phyloP scores from a whole-genome alignment of 352 stramenopile species.

The Phytopythium sindhum region DNA sequence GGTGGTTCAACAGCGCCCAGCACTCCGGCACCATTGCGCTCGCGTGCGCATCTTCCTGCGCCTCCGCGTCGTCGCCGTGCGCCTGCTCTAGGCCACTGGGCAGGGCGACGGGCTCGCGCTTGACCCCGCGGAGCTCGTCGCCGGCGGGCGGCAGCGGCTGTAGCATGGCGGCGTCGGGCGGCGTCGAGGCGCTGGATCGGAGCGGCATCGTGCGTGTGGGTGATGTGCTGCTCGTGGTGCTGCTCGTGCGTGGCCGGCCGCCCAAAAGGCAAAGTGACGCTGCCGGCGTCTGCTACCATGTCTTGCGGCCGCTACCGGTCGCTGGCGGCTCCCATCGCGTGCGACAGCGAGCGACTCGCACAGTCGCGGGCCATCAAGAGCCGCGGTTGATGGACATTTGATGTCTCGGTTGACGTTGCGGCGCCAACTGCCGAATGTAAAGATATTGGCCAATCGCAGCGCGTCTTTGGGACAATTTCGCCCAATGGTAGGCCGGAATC shows the following conservation, averaged over 20 bases:
- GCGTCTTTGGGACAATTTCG: neutral
- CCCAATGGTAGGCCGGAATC: neutral
- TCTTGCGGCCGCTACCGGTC: too few relatives aligned
- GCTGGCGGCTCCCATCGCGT: neutral
- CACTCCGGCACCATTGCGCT: neutral
- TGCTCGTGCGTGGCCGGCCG: neutral
- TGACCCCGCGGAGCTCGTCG: neutral
- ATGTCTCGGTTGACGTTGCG: neutral
- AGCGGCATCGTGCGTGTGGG: neutral
- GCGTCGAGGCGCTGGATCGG: neutral
- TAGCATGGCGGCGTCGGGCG: neutral
- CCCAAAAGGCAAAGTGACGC: constrained; percentile 5
- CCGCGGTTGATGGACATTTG: neutral
- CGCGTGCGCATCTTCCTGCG: neutral
- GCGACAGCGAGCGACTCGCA: constrained; percentile 1
- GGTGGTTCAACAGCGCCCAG: constrained; percentile 1
- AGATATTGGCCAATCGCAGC: constrained; percentile 10
- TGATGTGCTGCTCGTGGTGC: neutral
- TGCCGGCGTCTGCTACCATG: neutral
- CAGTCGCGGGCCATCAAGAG: constrained; percentile 1
- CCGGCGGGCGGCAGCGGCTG: neutral
- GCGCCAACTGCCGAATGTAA: constrained; percentile 6
- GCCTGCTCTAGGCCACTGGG: neutral
- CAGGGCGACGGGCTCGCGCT: neutral
- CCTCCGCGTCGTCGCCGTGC: neutral